Evolutionary conservation across 768 basidiomycete genomes (phyloP).

Genomic region (Mycena maculata): DNA sequence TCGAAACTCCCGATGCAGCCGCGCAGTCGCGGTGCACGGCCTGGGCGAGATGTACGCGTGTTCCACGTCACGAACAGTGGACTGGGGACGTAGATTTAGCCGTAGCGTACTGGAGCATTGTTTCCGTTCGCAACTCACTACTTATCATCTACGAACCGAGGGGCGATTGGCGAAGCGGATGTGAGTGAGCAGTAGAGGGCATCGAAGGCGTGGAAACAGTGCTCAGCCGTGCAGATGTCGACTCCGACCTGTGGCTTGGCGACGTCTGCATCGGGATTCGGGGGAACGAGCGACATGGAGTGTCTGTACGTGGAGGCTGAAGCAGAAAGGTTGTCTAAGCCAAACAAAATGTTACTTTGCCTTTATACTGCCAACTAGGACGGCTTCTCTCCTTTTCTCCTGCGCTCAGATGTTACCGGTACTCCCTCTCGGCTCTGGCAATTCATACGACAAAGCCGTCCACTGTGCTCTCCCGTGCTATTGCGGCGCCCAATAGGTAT

Average conservation of each 20-base stretch:
- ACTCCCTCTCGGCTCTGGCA: too few species aligned
- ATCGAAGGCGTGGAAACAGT: conserved; percentile 88
- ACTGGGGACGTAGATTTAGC: conserved; percentile 50
- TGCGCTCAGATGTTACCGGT: too few species aligned
- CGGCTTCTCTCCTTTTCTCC: too few species aligned
- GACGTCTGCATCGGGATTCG: conserved; percentile 57
- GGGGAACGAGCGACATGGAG: conserved; percentile 68
- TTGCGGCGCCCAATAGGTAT: too few species aligned
- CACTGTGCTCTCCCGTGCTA: too few species aligned
- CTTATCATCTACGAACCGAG: conserved; percentile 77
- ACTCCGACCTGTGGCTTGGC: conserved; percentile 50
- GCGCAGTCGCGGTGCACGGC: conserved; percentile 72
- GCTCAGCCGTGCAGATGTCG: conserved; percentile 72
- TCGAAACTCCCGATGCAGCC: conserved; percentile 98
- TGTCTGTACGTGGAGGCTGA: conserved; percentile 29
- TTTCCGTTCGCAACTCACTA: conserved; percentile 63
- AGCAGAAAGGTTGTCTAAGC: background rate
- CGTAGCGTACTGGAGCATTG: background rate
- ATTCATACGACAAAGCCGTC: too few species aligned
- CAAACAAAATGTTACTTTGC: background rate
- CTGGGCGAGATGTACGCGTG: conserved; percentile 69
- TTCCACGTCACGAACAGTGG: conserved; percentile 99
- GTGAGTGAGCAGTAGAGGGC: conserved; percentile 83
- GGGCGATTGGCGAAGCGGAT: conserved; percentile 62
- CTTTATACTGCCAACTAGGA: background rate